Percentiles rank a stretch among this genome's conserved stretches.
phyloP scores from a whole-genome alignment of 116 monocot species.

The Trichopus zeylanicus region DNA sequence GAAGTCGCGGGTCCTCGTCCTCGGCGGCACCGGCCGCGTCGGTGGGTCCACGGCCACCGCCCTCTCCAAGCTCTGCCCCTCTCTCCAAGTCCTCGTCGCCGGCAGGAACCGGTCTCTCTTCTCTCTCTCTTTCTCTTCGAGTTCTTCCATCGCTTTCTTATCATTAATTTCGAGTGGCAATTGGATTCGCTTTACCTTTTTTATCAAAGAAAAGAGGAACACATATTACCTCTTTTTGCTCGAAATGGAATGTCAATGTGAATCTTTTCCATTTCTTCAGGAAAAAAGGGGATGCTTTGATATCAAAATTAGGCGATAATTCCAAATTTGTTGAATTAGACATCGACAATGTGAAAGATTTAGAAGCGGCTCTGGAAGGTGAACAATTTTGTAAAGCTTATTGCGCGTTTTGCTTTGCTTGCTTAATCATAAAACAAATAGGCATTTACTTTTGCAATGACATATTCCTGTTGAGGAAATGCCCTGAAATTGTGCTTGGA shows the following conservation, averaged over 20 bases:
- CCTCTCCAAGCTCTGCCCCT: slow-evolving; percentile 37
- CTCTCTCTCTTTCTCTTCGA: not conserved
- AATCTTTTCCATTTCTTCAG: slow-evolving; percentile 16
- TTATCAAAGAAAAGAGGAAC: not conserved
- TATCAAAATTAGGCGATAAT: slow-evolving; percentile 53
- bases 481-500: too few relatives aligned
- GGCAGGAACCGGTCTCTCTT: slow-evolving; percentile 27
- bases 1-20: slow-evolving; percentile 23
- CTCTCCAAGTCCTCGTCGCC: slow-evolving; percentile 30
- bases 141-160: not conserved
- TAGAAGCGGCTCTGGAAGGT: slow-evolving; percentile 59
- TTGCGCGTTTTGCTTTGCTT: not conserved
- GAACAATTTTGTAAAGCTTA: not conserved
- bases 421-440: not conserved
- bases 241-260: not conserved
- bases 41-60: slow-evolving; percentile 53
- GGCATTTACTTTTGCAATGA: too few relatives aligned
- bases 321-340: slow-evolving; percentile 66
- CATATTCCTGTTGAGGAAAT: too few relatives aligned
- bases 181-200: not conserved
- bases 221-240: not conserved
- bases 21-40: slow-evolving; percentile 50
- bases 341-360: slow-evolving; percentile 36
- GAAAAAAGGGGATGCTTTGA: slow-evolving; percentile 57
- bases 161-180: not conserved